Percentiles rank a stretch among this genome's conserved stretches.
These are phyloP conservation scores for Acacia pycnantha DNA, from an alignment of 331 rosid genomes.

Conservation along the genomic window DNA sequence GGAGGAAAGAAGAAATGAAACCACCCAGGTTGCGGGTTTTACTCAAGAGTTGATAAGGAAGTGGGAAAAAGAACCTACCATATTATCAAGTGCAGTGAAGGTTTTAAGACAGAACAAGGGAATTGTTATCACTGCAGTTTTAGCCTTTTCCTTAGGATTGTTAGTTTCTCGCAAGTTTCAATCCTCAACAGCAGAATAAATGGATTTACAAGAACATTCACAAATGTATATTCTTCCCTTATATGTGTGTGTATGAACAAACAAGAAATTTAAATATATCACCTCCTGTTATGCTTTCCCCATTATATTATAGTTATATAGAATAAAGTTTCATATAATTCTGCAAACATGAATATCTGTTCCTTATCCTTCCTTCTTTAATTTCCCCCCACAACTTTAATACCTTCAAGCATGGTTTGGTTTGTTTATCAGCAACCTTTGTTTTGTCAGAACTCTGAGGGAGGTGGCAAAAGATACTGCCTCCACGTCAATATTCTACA, in stretches of 20 bases:
- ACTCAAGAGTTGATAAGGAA: constrained; percentile 32
- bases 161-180: constrained; percentile 36
- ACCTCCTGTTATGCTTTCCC: neutral
- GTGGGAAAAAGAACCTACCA: constrained; percentile 42
- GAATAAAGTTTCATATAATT: constrained; percentile 28
- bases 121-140: constrained; percentile 45
- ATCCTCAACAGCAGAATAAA: constrained; percentile 26
- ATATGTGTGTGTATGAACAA: neutral
- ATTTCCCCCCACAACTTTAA: neutral
- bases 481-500: constrained; percentile 3
- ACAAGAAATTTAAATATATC: neutral
- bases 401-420: constrained; percentile 20
- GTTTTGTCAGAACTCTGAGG: neutral
- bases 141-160: constrained; percentile 66
- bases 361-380: neutral
- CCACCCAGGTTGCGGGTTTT: constrained; percentile 3
- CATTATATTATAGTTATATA: neutral
- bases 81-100: constrained; percentile 28
- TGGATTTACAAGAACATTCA: constrained; percentile 6
- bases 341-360: constrained; percentile 13
- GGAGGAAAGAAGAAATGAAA: constrained; percentile 22
- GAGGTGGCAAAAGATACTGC: constrained; percentile 5
- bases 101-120: constrained; percentile 47
- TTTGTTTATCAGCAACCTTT: neutral
- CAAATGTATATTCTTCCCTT: constrained; percentile 25